Base-by-base conservation (phyloP, 1,284 basidiomycete species). In the Microbotryum silenes-acaulis region DNA sequence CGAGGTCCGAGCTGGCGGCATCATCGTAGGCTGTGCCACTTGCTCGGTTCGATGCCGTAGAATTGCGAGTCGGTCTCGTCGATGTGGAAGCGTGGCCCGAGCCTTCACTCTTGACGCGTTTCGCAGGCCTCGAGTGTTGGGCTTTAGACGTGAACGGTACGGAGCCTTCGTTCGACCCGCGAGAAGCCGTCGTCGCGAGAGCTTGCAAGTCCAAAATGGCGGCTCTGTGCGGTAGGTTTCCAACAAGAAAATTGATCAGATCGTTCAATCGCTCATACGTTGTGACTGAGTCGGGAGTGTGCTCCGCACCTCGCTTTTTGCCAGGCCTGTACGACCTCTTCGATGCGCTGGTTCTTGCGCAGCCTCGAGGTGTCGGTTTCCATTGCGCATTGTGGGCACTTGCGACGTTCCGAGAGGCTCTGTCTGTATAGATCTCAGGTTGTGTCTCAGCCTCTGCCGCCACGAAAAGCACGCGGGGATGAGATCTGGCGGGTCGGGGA, bases 371-470 rank as follows among this genome's bases (percentile, higher is more conserved):
- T 85, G 21, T 77, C 79, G 0, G 81, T 76, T 18, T 76, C 67
- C 67, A 81, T 80, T 20, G 83, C 78, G 72, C 87, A 89, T 2
- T 76, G 77, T 20, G 87, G 86, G 67, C 87, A 89, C 67, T 83
- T 49, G 80, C 77, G 68, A 85, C 84, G 44, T 73, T 76, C 4
- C 75, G 67, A 42, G 33, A 88, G 74, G n/a, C 81, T 77, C 23
- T 79, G 59, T 67, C 23, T 68, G 57, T 33, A 37, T 45, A 16
- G 33, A 31, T 31, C 31, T 7, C 16, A 48, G 31, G 18, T 29
- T 12, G 23, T 16, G 14, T 54, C 27, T 46, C 27, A 62, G 51
- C 54, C 44, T 47, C 62, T 58, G 44, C 14, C 12, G 37, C 37
- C 37, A 16, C 37, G 14, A 6, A 12, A 42, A 18, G 6, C 37